Percentiles rank a stretch among this genome's conserved stretches.
Conservation (phyloP, 108 stramenopile genomes). For the Nannochloropsis oceanica region DNA sequence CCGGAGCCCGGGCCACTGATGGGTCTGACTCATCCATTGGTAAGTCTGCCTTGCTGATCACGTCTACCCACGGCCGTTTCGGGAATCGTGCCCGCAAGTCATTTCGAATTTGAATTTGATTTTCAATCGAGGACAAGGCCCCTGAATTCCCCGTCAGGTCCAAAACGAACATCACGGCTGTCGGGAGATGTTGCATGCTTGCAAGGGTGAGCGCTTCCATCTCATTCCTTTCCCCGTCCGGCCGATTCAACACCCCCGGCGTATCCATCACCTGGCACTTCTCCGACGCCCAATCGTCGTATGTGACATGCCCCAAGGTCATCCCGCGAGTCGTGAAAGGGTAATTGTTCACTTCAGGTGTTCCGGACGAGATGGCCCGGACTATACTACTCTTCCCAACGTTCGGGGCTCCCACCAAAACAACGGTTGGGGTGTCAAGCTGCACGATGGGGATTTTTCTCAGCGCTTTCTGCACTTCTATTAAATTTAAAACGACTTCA, state of each 20-base stretch:
- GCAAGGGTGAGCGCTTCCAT: slow-evolving; percentile 91
- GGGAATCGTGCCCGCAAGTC: slow-evolving; percentile 66
- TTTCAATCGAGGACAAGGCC: slow-evolving; percentile 54
- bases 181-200: slow-evolving; percentile 82
- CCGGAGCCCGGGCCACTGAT: background rate
- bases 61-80: slow-evolving; percentile 83
- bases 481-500: slow-evolving; percentile 45
- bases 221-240: slow-evolving; percentile 65
- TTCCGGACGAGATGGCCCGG: slow-evolving; percentile 64
- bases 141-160: slow-evolving; percentile 77
- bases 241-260: slow-evolving; percentile 69
- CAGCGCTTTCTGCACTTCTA: slow-evolving; percentile 60
- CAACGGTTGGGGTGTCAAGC: slow-evolving; percentile 73
- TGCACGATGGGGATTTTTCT: slow-evolving; percentile 69
- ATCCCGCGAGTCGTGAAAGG: slow-evolving; percentile 92
- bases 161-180: slow-evolving; percentile 92
- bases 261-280: slow-evolving; percentile 72
- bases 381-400: slow-evolving; percentile 88
- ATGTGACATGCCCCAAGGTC: slow-evolving; percentile 73
- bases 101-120: slow-evolving; percentile 61
- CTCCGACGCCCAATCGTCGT: background rate
- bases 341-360: slow-evolving; percentile 91
- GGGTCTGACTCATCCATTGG: slow-evolving; percentile 4
- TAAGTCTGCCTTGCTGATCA: slow-evolving; percentile 71
- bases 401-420: slow-evolving; percentile 86